These are phyloP conservation scores for Fusarium siculi DNA, from an alignment of 2,329 filamentous ascomycete species.

Conservation along the genomic window DNA sequence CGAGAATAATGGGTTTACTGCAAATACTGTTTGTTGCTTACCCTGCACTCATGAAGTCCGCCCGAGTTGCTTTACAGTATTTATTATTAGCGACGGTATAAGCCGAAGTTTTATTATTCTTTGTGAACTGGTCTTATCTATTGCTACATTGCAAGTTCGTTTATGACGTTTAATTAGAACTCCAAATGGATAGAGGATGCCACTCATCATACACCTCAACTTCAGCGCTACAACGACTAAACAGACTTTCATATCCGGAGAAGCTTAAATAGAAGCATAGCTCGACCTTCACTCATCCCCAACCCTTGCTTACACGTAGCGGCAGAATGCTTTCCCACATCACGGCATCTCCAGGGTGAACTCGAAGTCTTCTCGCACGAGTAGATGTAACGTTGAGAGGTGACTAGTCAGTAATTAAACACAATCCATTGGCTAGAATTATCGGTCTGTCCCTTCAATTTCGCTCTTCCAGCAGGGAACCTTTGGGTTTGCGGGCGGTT, in stretches of 20 bases:
- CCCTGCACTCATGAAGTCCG: background rate
- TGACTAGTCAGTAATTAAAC: background rate
- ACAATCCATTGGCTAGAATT: background rate
- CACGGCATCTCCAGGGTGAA: background rate
- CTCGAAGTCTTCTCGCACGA: background rate
- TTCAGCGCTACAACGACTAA: fast-evolving
- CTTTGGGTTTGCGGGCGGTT: background rate
- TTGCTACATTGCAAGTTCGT: fast-evolving
- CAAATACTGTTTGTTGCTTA: background rate
- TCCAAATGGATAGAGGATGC: background rate
- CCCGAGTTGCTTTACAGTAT: background rate
- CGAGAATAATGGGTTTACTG: fast-evolving
- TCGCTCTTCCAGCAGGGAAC: background rate
- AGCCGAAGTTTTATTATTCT: background rate
- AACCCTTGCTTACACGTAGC: background rate
- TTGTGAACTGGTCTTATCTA: fast-evolving
- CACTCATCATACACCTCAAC: fast-evolving
- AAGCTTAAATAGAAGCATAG: slow-evolving; percentile 1
- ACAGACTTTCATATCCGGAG: too few relatives aligned
- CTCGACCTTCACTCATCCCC: background rate
- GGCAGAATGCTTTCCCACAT: background rate
- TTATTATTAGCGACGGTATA: fast-evolving
- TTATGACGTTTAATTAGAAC: fast-evolving
- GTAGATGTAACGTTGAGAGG: background rate
- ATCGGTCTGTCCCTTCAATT: background rate